These are phyloP conservation scores for Camelina neglecta DNA, from an alignment of 345 rosid genomes.

Conservation along the genomic window DNA sequence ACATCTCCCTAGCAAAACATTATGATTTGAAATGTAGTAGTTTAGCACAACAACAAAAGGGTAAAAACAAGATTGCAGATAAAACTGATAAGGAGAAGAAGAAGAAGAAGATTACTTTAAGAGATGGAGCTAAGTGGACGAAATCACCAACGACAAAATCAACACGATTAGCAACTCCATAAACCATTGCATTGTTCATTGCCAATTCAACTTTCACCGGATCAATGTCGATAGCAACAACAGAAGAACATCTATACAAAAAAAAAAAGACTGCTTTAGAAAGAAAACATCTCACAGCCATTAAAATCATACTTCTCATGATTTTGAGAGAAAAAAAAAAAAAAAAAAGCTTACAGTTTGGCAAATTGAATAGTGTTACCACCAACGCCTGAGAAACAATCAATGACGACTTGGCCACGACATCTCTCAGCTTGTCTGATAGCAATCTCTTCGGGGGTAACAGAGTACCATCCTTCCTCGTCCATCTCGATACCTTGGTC, in stretches of 20 bases:
- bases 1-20: constrained; percentile 45
- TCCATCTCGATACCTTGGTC: constrained; percentile 55
- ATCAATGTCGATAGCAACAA: constrained; percentile 61
- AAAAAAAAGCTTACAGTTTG: constrained; percentile 30
- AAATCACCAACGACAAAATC: constrained; percentile 57
- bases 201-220: constrained; percentile 51
- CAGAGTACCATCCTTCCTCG: constrained; percentile 62
- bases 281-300: not conserved
- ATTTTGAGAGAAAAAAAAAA: not conserved
- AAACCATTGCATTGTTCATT: constrained; percentile 51
- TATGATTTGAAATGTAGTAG: not conserved
- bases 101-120: constrained; percentile 47
- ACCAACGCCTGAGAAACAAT: constrained; percentile 58
- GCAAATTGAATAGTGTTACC: constrained; percentile 66
- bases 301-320: not conserved
- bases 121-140: constrained; percentile 52
- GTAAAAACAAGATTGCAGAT: not conserved
- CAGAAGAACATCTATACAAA: constrained; percentile 45
- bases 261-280: not conserved
- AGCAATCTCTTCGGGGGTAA: constrained; percentile 58
- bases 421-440: constrained; percentile 52
- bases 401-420: constrained; percentile 49
- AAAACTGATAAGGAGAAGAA: not conserved
- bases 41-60: constrained; percentile 15
- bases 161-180: constrained; percentile 53